Evolutionary conservation across 2,329 filamentous ascomycete species (phyloP), one percentile per base, ranked within the genome.

Genomic region (Orbilia oligospora): DNA sequence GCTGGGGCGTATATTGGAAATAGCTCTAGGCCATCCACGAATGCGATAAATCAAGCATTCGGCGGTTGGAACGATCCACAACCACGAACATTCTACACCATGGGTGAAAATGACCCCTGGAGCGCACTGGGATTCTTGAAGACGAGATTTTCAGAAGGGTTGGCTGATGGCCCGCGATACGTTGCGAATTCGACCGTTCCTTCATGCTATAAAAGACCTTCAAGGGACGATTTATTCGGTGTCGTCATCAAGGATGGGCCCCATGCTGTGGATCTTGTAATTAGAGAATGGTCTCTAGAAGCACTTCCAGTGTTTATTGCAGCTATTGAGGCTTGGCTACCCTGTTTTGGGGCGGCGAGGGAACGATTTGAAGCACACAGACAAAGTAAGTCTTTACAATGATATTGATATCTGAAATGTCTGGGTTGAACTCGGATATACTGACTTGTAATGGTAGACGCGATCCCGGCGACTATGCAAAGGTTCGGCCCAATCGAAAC

Each of bases 71-170:
- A 14, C 9, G 55, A 58, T 12, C 53, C 65, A 41, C 77, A 76
- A 24, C n/a, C 65, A 5, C 63, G 68, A 48, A 80, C 79, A 1
- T 72, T 78, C 24, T 78, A 75, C 36, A 61, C 65, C 0, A 85
- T 84, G 24, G 87, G 87, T 3, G 85, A 88, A 69, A 87, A 85
- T 79, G 87, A 89, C 71, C 87, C 87, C 2, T 89, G 87, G 87
- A 83, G 86, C 20, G 85, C 86, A 0, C 82, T 88, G 1, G 86
- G 85, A 0, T 84, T 85, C 0, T 83, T 88, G 0, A 1, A 58
- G 16, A 58, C 53, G 20, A 22, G 5, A 3, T 6, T 22, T 16
- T 27, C 61, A 22, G 86, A 85, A 1, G 83, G 81, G 0, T 85
- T 87, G 72, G 67, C 80, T 0, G 85, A 84, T 48, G 85, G 86